These are phyloP conservation scores for Amanita polypyramis DNA, from an alignment of 768 basidiomycete genomes.

Conservation along the genomic window DNA sequence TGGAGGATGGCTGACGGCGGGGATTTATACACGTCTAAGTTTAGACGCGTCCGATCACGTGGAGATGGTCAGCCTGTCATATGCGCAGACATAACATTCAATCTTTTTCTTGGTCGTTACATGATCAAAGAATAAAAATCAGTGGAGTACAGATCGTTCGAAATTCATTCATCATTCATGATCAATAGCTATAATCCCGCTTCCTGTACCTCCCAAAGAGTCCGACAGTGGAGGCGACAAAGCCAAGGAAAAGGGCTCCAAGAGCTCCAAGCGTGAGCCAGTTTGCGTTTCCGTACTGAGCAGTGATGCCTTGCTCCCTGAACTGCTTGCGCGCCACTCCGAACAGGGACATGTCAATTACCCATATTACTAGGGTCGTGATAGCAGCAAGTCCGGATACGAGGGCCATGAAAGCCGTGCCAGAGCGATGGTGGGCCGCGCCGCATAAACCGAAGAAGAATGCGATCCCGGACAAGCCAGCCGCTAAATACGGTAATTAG, in stretches of 20 bases:
- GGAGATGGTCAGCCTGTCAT: too few species aligned
- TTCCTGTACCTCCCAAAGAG: conserved; percentile 56
- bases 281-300: conserved; percentile 69
- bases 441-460: conserved; percentile 64
- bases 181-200: conserved; percentile 13
- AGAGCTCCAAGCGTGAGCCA: conserved; percentile 77
- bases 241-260: conserved; percentile 52
- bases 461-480: conserved; percentile 55
- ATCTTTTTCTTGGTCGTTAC: too few species aligned
- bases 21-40: too few species aligned
- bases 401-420: conserved; percentile 73
- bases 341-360: conserved; percentile 77
- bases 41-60: too few species aligned
- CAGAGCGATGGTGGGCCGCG: conserved; percentile 48
- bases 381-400: conserved; percentile 56
- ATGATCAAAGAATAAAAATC: too few species aligned
- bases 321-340: conserved; percentile 55
- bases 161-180: not conserved
- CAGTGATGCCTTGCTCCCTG: conserved; percentile 32
- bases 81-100: too few species aligned
- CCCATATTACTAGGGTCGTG: conserved; percentile 55
- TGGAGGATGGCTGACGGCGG: too few species aligned
- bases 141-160: not conserved
- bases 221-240: conserved; percentile 56
- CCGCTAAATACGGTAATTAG: conserved; percentile 26